Base-by-base conservation (phyloP, 2,329 filamentous ascomycete genomes). In the Colletotrichum lupini region DNA sequence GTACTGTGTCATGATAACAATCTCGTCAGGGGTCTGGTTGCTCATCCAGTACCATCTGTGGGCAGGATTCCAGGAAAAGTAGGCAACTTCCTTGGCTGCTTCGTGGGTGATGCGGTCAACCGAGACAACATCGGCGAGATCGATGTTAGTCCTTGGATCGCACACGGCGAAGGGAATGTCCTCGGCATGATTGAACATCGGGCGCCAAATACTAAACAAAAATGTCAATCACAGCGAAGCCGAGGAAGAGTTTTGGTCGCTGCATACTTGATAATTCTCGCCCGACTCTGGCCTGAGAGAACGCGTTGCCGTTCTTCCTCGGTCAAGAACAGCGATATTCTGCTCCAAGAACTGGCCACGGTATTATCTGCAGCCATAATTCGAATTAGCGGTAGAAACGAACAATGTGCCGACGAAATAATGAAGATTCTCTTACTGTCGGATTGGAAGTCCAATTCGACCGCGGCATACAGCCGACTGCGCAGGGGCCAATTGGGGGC, bases 21-120 rank as follows among this genome's bases (percentile, higher is more conserved):
- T 49, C 16, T 62, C 59, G 19, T 52, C 59, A 14, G 59, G 59
- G 19, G 59, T 62, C 16, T 62, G 59, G 24, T 62, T 62, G 59
- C 59, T 62, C 59, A 62, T 28, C 59, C 59, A 62, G 35, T 62
- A 62, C 59, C 59, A 62, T 22, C 59, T 24, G 26, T 62, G 59
- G n/a, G 30, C 6, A 28, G 59, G 12, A 37, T 49, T 62, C 59
- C 59, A 62, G 3, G 59, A 32, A 28, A 62, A 49, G 16, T 62
- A 62, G 12, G 59, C 59, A 11, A 62, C 28, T 16, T 62, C 59
- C 19, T 62, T 62, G 22, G 59, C 59, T 12, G 35, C 22, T 35
- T 57, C 26, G 24, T 26, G 53, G 16, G 53, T 57, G 26, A 57
- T 49, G 59, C 19, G 59, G 37, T 62, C 59, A 11, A 62, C 59